Conservation (phyloP, 2,329 filamentous ascomycete species). For the Alternaria brassicae region DNA sequence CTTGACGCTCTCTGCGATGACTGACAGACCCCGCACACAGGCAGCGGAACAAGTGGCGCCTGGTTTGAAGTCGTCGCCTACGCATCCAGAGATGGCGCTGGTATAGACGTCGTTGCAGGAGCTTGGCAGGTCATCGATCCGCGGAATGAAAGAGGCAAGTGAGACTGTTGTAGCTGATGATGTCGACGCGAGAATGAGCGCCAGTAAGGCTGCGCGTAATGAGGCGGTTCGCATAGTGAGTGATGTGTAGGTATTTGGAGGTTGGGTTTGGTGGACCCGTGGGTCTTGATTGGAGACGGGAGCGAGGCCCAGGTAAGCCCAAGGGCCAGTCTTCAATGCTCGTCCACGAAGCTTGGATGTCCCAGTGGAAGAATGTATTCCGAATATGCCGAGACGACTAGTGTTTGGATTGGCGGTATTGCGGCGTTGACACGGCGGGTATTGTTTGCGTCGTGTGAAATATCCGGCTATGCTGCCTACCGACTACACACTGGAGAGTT, state of each 20-base stretch:
- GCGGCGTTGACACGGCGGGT: conserved; percentile 38
- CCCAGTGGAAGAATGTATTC: conserved; percentile 13
- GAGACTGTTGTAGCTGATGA: conserved; percentile 45
- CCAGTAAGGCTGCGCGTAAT: conserved; percentile 26
- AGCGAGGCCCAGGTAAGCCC: conserved; percentile 11
- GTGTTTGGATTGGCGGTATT: conserved; percentile 29
- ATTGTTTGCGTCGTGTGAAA: conserved; percentile 27
- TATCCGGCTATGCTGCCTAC: conserved; percentile 26
- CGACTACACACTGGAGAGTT: conserved; percentile 11
- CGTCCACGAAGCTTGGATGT: conserved; percentile 13
- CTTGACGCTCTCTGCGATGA: conserved; percentile 45
- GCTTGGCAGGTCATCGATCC: conserved; percentile 49
- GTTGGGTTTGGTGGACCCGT: conserved; percentile 11
- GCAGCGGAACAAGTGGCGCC: conserved; percentile 42
- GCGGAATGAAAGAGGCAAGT: conserved; percentile 55
- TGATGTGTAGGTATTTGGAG: conserved; percentile 15
- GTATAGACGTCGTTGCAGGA: conserved; percentile 53
- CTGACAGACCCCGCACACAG: conserved; percentile 52
- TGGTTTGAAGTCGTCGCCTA: conserved; percentile 48
- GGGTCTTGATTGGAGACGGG: conserved; percentile 12
- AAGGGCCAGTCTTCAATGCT: conserved; percentile 18
- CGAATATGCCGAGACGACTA: conserved; percentile 35
- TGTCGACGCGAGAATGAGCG: conserved; percentile 30
- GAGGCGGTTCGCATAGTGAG: conserved; percentile 33
- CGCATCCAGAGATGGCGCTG: conserved; percentile 51